Evolutionary conservation across 2,329 filamentous ascomycete species (phyloP), one percentile per base, ranked within the genome.

Genomic region (Fusarium goolgardi): DNA sequence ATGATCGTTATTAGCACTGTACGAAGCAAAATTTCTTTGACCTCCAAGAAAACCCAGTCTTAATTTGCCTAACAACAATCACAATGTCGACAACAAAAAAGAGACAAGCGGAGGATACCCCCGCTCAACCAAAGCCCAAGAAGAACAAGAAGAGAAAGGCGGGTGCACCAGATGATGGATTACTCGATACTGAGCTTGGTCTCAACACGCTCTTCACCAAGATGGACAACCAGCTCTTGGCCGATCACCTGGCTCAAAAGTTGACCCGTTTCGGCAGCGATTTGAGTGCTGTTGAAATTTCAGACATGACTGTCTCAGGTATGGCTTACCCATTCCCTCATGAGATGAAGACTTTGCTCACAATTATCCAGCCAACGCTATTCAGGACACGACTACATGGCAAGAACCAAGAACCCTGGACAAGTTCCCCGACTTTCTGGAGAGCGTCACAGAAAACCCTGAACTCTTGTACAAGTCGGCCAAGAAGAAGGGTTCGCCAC

Each of bases 191-290:
- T 43, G 88, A 93, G 72, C 86, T 90, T 34, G 90, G 91, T 9
- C 82, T 97, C 70, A 97, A 97, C 80, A 88, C 88, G 68, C 87
- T 91, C 5, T 92, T 97, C 76, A 87, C 89, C 44, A 87, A 88
- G 63, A 94, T 97, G 90, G 93, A 97, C 78, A 90, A 88, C 63
- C 88, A 90, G 69, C 84, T 97, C 41, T 82, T 97, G 46, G 92
- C 94, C 3, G 95, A 97, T 77, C 90, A 97, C 77, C 84, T 97
- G 65, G 91, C 91, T 9, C 90, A 96, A 75, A 88, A 91, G 75
- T 90, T 92, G 54, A 88, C 86, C 68, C 86, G 91, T 25, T 96
- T 95, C 75, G 92, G 93, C 55, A 88, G 87, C 29, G 91, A 97
- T 53, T 79, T 97, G 73, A 97, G 92, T 71, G 83, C 89, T 1